Percentiles rank a stretch among this genome's conserved stretches.
Evolutionary conservation across 805 yeast species (phyloP).

Genomic region (Ogataea allantospora): DNA sequence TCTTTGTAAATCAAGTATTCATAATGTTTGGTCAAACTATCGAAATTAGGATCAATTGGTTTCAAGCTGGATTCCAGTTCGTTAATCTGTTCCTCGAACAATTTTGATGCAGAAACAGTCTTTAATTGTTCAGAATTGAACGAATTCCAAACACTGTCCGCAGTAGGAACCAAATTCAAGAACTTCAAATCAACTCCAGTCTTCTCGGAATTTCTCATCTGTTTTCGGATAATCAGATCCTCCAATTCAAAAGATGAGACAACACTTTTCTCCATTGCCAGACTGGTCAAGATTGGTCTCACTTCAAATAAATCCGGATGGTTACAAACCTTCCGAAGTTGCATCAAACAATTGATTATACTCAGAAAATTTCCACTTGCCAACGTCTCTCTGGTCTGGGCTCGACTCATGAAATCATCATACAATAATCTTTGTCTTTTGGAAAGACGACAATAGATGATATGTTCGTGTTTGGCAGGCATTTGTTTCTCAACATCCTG

Average conservation of each 20-base stretch:
- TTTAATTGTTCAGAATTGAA: constrained; percentile 45
- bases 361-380: constrained; percentile 94
- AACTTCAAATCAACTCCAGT: constrained; percentile 47
- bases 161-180: constrained; percentile 58
- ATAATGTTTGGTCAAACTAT: constrained; percentile 57
- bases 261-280: constrained; percentile 69
- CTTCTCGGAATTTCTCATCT: constrained; percentile 15
- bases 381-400: constrained; percentile 90
- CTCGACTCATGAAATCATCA: constrained; percentile 96
- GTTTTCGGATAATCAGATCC: constrained; percentile 40
- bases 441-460: constrained; percentile 86
- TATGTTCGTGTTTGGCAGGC: constrained; percentile 98
- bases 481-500: constrained; percentile 97
- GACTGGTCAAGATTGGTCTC: constrained; percentile 89
- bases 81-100: constrained; percentile 44
- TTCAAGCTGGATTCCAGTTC: constrained; percentile 39
- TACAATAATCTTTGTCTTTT: constrained; percentile 89
- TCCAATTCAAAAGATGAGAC: constrained; percentile 44
- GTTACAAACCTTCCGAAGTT: constrained; percentile 91
- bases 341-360: constrained; percentile 97
- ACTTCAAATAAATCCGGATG: constrained; percentile 97
- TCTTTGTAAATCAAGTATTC: constrained; percentile 51
- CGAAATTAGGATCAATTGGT: constrained; percentile 32
- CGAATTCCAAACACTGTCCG: constrained; percentile 43
- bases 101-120: constrained; percentile 45